Percentiles rank a stretch among this genome's conserved stretches.
phyloP scores from a whole-genome alignment of 192 early-diverging fungal species.

The Geranomyces variabilis region DNA sequence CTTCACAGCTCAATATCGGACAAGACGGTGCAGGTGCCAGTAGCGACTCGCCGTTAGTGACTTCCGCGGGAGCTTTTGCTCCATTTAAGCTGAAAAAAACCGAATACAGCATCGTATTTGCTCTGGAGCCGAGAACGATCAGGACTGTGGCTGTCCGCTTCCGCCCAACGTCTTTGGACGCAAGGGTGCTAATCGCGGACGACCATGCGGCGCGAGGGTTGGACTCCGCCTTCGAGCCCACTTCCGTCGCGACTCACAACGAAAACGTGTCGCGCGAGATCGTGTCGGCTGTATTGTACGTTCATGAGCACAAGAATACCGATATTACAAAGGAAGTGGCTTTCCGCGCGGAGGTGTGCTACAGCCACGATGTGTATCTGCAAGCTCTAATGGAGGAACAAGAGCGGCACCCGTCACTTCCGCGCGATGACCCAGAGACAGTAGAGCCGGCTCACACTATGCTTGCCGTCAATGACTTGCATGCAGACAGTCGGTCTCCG shows the following conservation, averaged over 20 bases:
- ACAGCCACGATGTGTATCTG: not conserved
- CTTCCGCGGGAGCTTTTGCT: not conserved
- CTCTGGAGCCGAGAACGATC: slow-evolving; percentile 67
- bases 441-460: not conserved
- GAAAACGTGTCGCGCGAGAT: not conserved
- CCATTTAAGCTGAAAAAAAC: slow-evolving; percentile 58
- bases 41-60: not conserved
- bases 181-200: not conserved
- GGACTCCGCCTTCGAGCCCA: too few relatives aligned
- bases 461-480: not conserved
- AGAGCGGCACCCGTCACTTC: not conserved
- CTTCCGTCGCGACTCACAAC: too few relatives aligned
- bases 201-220: not conserved
- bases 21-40: not conserved
- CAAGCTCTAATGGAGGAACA: not conserved
- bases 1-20: slow-evolving; percentile 15
- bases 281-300: slow-evolving; percentile 62
- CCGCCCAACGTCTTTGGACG: slow-evolving; percentile 41
- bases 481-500: slow-evolving; percentile 1
- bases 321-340: slow-evolving; percentile 73
- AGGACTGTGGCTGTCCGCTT: slow-evolving; percentile 70
- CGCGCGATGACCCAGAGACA: not conserved
- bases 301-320: slow-evolving; percentile 83
- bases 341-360: slow-evolving; percentile 57
- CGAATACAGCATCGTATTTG: slow-evolving; percentile 65